Evolutionary conservation across 2,329 filamentous ascomycete species (phyloP).

Genomic region (Leptographium procerum): DNA sequence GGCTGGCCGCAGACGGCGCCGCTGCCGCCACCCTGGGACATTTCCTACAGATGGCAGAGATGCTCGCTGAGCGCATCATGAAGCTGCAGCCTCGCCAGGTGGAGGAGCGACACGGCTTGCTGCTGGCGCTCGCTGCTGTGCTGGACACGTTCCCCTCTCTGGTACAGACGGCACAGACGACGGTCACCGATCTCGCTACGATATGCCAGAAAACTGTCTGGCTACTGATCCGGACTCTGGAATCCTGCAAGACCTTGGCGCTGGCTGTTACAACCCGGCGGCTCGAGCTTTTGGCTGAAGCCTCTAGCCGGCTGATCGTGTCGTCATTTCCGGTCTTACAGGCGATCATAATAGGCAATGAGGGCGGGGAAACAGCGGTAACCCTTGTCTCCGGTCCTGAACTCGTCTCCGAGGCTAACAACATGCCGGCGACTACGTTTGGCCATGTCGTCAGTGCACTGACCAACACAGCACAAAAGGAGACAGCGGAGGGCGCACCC

Average conservation of each 20-base stretch:
- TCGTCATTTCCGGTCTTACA: slow-evolving; percentile 38
- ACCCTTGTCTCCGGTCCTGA: slow-evolving; percentile 18
- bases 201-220: neutral
- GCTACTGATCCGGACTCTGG: slow-evolving; percentile 25
- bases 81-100: slow-evolving; percentile 44
- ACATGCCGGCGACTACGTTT: neutral
- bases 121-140: slow-evolving; percentile 50
- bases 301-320: slow-evolving; percentile 45
- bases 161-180: neutral
- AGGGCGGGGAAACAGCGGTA: neutral
- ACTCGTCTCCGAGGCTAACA: slow-evolving; percentile 7
- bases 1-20: slow-evolving; percentile 13
- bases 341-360: slow-evolving; percentile 16
- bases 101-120: slow-evolving; percentile 58
- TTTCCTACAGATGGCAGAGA: slow-evolving; percentile 14
- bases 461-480: too few relatives aligned
- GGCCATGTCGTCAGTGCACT: neutral
- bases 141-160: slow-evolving; percentile 34
- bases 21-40: slow-evolving; percentile 10
- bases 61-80: neutral
- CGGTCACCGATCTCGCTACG: neutral
- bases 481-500: too few relatives aligned
- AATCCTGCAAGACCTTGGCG: slow-evolving; percentile 24
- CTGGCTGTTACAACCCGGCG: slow-evolving; percentile 41
- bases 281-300: slow-evolving; percentile 54